phyloP scores from a whole-genome alignment of 1,284 basidiomycete genomes.

The Volvariella surrecta region DNA sequence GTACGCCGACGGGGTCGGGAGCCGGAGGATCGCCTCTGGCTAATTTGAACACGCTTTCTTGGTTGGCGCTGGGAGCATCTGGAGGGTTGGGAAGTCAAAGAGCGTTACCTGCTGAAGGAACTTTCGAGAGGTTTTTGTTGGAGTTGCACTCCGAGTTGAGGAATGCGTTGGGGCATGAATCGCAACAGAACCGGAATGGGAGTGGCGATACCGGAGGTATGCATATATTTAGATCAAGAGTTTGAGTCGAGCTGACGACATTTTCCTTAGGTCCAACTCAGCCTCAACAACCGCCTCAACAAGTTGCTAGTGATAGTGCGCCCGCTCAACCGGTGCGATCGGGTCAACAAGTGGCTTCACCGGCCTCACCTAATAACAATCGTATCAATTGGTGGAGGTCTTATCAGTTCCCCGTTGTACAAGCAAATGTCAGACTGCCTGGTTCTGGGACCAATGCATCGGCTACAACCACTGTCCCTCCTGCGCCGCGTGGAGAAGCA shows the following conservation, averaged over 20 bases:
- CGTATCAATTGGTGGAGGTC: constrained; percentile 76
- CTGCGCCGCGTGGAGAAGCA: too few relatives aligned
- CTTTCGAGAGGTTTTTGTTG: constrained; percentile 68
- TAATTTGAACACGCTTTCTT: background rate
- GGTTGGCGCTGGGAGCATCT: background rate
- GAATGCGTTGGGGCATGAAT: constrained; percentile 33
- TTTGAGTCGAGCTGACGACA: too few relatives aligned
- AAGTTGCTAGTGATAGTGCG: too few relatives aligned
- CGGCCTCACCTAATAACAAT: constrained; percentile 16
- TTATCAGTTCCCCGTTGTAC: constrained; percentile 66
- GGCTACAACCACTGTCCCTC: too few relatives aligned
- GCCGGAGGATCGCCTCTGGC: background rate
- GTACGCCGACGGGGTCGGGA: constrained; percentile 4
- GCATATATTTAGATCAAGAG: too few relatives aligned
- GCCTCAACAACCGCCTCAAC: too few relatives aligned
- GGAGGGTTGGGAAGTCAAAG: background rate
- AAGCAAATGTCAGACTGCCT: constrained; percentile 4
- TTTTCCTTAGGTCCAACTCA: too few relatives aligned
- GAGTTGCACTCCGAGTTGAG: constrained; percentile 66
- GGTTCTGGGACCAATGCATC: background rate
- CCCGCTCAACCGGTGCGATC: too few relatives aligned
- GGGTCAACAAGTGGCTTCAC: too few relatives aligned
- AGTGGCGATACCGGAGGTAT: background rate
- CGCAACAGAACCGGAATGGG: too few relatives aligned
- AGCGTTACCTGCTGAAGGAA: constrained; percentile 49